Evolutionary conservation across 2,329 filamentous ascomycete genomes (phyloP), one percentile per base, ranked within the genome.

Genomic region (Stemphylium vesicarium): DNA sequence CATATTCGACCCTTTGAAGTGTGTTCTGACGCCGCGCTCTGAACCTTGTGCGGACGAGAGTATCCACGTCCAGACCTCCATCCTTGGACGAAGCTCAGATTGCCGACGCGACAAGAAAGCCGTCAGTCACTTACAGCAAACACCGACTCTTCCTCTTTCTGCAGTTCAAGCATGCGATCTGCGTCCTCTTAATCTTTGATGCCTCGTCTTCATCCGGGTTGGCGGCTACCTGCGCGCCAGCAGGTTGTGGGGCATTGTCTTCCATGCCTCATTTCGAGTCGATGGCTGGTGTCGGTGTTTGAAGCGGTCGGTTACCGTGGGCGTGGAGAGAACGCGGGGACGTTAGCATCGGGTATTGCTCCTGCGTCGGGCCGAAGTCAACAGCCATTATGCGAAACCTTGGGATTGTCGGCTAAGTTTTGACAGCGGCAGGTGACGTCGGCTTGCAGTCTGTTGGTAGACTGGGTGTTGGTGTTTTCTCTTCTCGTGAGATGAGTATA

Each of bases 111-210:
- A 42, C 36, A 20, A 20, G 16, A 26, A 42, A 42, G 42, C 31
- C 48, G 31, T 45, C 40, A 53, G 68, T 61, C 36, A 56, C 73
- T 65, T 68, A 76, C 74, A 77, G 62, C 39, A 75, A 63, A 64
- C 74, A 77, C 43, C 74, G 65, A 47, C 70, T 74, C 64, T 77
- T 77, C 45, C 74, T 62, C 65, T 75, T 75, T 44, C 74, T 63
- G 56, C 74, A 77, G 46, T 74, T 71, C 50, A 76, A 56, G 56
- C 65, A 68, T 26, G 65, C 65, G 49, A 66, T 66, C 53, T 68
- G 64, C 31, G 65, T 66, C 39, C 65, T 62, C 33, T 63, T 67
- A 31, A 29, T 57, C 57, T 56, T 63, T 42, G 58, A 53, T 33
- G 62, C 57, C 24, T 66, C 65, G 26, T 66, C 60, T 35, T 56